phyloP scores from a whole-genome alignment of 108 stramenopile genomes.

The Discostella stelligeroides region DNA sequence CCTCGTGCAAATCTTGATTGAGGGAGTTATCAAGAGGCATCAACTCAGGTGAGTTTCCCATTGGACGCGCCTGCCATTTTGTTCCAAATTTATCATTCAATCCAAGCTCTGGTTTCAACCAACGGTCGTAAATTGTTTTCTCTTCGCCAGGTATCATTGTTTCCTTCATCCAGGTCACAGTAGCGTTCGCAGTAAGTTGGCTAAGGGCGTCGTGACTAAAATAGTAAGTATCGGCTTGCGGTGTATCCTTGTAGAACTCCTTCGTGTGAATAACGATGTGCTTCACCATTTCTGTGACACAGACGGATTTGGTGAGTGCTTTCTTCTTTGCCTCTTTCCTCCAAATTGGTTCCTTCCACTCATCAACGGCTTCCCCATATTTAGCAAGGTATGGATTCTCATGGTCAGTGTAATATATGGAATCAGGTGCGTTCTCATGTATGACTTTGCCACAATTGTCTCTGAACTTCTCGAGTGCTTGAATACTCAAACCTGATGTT shows the following conservation, averaged over 20 bases:
- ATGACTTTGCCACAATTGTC: neutral
- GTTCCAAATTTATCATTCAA: neutral
- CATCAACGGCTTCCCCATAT: neutral
- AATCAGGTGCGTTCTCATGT: neutral
- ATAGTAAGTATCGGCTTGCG: neutral
- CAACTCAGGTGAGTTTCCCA: no score
- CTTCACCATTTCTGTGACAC: constrained; percentile 4
- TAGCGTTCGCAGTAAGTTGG: neutral
- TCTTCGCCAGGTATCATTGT: neutral
- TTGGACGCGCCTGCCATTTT: no score
- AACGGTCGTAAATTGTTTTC: neutral
- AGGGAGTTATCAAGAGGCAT: no score
- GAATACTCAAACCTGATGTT: neutral
- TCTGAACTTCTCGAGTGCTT: neutral
- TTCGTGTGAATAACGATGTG: neutral
- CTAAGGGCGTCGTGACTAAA: neutral
- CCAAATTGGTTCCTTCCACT: neutral
- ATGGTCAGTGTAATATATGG: neutral
- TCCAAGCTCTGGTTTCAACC: neutral
- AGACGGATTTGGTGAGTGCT: neutral
- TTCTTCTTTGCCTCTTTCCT: neutral
- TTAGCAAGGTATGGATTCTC: neutral
- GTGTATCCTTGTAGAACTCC: neutral
- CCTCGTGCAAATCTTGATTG: no score
- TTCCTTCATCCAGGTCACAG: constrained; percentile 1